Base-by-base conservation (phyloP, 768 basidiomycete genomes). In the Panaeolus papilionaceus region DNA sequence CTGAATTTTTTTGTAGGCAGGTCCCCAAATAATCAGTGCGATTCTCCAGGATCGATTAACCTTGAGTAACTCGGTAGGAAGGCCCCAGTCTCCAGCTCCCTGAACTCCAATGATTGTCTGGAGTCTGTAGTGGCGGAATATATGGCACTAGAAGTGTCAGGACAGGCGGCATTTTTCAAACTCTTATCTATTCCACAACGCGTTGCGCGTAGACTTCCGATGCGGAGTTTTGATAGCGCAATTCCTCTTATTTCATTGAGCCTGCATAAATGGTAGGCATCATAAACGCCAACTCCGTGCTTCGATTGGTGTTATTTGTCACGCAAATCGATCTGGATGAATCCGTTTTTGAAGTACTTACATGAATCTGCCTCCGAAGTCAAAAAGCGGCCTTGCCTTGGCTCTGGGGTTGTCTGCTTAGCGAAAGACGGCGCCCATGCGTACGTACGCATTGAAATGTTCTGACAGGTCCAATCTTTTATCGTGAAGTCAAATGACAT, bases 201-300 rank as follows among this genome's bases (percentile, higher is more conserved):
- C 54, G 47, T 23, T 49, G 11, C 47, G 20, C 47, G 44, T 40
- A 7, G 6, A 45, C 44, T 51, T 6, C 49, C 14, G 11, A 28
- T 23, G 49, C 49, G 49, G 49, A 51, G 49, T 14, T 47, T 47
- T 26, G 54, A 58, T 58, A 58, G 16, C 12, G 28, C 54, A 33
- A 4, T 58, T 4, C 5, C 37, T 9, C 20, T 16, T 8, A 28
- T 12, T 58, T 33, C 28, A 16, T 12, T 12, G 54, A 58, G 33
- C 54, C 54, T 58, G 54, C 26, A 58, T n/a, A 23, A 28, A 14
- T 23, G 54, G 12, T 37, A 58, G n/a, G 9, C 14, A 28, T 28
- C 23, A 28, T 26, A 1, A 51, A 16, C 33, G 37, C 4, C 54
- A 33, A 58, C 54, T 28, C 54, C 54, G 28, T 28, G 33, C 26